Evolutionary conservation across 768 basidiomycete genomes (phyloP), one percentile per base, ranked within the genome.

Genomic region (Mycena olivaceomarginata): DNA sequence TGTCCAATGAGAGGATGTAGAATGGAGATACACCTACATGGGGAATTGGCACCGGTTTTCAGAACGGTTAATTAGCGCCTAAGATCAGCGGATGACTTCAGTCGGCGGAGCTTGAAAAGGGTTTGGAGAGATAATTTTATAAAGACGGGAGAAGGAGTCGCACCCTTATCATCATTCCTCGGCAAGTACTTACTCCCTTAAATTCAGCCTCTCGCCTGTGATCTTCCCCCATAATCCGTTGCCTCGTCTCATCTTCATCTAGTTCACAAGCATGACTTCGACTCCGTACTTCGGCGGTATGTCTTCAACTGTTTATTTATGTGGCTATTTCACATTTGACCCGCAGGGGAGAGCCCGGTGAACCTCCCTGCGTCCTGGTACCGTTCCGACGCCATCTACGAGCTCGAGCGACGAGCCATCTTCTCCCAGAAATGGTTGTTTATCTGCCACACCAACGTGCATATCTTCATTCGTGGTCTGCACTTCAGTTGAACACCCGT

Each of bases 331-430:
- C 48, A 51, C 48, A 7, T 51, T 51, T 18, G 18, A 51, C 48
- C 48, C 48, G 48, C 48, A 51, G 48, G 48, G 48, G 48, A 51
- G 48, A 51, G 48, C 48, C 48, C 48, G 48, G 48, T 51, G 16
- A 51, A 51, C 48, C 48, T 51, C 48, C 48, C 48, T 51, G 48
- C 48, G 16, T 51, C 48, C 48, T 51, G 48, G 48, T 51, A 51
- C 48, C 48, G 48, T 18, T 51, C 48, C 48, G 48, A 51, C 48
- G 48, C 48, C 48, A 51, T 51, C 48, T 51, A 51, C 48, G 48
- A 51, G 48, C 48, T 51, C 48, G 48, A 51, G 48, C 48, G 48
- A 51, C 48, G 48, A 51, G 48, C 48, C 48, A 51, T 51, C 48
- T 51, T 51, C 48, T 51, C 48, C 48, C 20, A 51, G 48, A 51